Base-by-base conservation (phyloP, 208 protist genomes). In the Trypanosoma mega region DNA sequence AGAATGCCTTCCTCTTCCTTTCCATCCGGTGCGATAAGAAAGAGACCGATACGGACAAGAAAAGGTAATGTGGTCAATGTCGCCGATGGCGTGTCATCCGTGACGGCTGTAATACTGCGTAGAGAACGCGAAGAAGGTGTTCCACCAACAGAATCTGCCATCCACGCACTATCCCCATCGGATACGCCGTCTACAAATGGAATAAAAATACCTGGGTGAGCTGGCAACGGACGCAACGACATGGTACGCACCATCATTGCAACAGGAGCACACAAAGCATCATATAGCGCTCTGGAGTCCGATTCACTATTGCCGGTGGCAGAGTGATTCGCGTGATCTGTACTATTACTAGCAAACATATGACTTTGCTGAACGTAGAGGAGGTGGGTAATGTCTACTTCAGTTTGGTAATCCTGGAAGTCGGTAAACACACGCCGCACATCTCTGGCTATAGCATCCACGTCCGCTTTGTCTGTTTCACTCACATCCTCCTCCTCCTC, bases 361-460 rank as follows among this genome's bases (percentile, higher is more conserved):
- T 53, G 47, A 21, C 56, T 48, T 12, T 71, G 49, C 53, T 78
- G 59, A 8, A 83, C 54, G 23, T 76, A 68, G 20, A 90, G 68
- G 11, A 94, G 77, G 50, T 82, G 76, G 2, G 87, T 83, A 16
- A 85, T 70, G 49, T 94, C 87, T 3, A 84, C 65, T 59, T 91
- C 84, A 16, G 65, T 72, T 21, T 64, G 47, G 66, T 88, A 94
- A 43, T 67, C 80, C 39, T 68, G 52, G 58, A 80, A 72, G 24
- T 37, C 33, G 7, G 50, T 60, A 56, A 67, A 78, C 24, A 56
- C 49, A 21, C 56, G 31, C 37, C 62, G 55, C 50, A 82, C 52
- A 24, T 82, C 76, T 39, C 58, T 39, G 33, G 71, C 68, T 14
- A 82, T 27, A 0, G 45, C 30, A 68, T 30, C 18, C 9, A n/a